Percentiles rank a stretch among this genome's conserved stretches.
Evolutionary conservation across 805 yeast species (phyloP).

Genomic region (Hanseniaspora valbyensis): DNA sequence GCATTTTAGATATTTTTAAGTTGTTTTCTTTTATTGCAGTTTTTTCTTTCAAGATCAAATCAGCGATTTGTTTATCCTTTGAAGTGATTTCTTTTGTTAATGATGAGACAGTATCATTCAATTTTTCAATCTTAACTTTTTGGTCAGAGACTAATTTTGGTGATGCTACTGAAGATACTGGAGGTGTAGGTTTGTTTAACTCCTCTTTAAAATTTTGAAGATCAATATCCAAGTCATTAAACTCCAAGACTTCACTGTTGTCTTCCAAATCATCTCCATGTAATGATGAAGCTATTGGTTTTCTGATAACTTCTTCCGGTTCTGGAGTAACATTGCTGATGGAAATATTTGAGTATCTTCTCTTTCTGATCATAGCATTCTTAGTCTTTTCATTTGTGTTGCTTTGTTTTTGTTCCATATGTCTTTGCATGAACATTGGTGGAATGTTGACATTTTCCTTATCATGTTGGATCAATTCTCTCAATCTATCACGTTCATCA

Average conservation of each 20-base stretch:
- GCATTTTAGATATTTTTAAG: background rate
- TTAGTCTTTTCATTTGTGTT: background rate
- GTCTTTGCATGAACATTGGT: conserved; percentile 15
- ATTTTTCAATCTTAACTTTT: background rate
- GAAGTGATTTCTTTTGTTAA: background rate
- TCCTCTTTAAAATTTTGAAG: background rate
- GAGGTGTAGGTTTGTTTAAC: background rate
- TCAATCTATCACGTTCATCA: conserved; percentile 11
- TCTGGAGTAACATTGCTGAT: conserved; percentile 6
- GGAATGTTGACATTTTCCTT: conserved; percentile 5
- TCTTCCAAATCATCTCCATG: background rate
- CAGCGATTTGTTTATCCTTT: background rate
- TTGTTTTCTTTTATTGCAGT: background rate
- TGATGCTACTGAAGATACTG: background rate
- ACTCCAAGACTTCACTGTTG: background rate
- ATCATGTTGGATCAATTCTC: conserved; percentile 12
- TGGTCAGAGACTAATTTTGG: background rate
- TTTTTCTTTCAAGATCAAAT: background rate
- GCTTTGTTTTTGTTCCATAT: background rate
- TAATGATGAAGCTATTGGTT: background rate
- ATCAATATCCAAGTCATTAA: background rate
- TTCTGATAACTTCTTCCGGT: background rate
- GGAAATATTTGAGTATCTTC: background rate
- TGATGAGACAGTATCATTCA: background rate
- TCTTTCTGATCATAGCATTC: background rate